Evolutionary conservation across 2,329 filamentous ascomycete species (phyloP), one percentile per base, ranked within the genome.

Genomic region (Apiospora marii): DNA sequence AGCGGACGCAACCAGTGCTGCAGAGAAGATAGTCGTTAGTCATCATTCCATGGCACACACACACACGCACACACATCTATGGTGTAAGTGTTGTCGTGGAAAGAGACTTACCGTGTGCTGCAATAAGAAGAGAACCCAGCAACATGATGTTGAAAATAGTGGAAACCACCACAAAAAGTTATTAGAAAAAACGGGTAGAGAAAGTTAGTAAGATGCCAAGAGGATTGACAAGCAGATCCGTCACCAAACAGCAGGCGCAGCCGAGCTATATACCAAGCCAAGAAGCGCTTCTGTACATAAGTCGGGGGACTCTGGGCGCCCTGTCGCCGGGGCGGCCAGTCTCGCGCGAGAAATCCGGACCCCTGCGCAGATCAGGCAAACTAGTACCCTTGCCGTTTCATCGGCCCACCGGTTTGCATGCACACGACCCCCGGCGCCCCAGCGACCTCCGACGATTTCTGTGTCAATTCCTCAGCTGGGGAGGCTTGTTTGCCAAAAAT

Each of bases 141-240:
- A 64, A 64, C 58, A 64, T 64, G 58, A 41, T 24, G 58, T 64
- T 64, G 58, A 64, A 37, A 64, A 41, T 64, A 64, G 58, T 64
- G 58, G 58, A 64, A 41, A 64, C 10, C 3, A 64, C 58, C 30
- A 49, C 46, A 24, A 64, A 37, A 64, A 61, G 30, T 41, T 41
- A 64, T 64, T 41, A 64, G 34, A 64, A 64, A 34, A 41, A 64
- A 64, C 58, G 10, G 19, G 41, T 41, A n/a, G 30, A 64, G 22
- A 41, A 64, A 24, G 34, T 8, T 41, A 30, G 4, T 41, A 24
- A 64, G 58, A 64, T 64, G 58, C 58, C 58, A 64, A 64, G 58
- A 64, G 30, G 34, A 64, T 64, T 41, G 58, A 64, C 34, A 64
- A n/a, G 34, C 16, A 64, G 58, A 61, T 64, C 58, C 19, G 12